Percentiles rank a stretch among this genome's conserved stretches.
phyloP scores from a whole-genome alignment of 2,329 filamentous ascomycete species.

The Colletotrichum simmondsii region DNA sequence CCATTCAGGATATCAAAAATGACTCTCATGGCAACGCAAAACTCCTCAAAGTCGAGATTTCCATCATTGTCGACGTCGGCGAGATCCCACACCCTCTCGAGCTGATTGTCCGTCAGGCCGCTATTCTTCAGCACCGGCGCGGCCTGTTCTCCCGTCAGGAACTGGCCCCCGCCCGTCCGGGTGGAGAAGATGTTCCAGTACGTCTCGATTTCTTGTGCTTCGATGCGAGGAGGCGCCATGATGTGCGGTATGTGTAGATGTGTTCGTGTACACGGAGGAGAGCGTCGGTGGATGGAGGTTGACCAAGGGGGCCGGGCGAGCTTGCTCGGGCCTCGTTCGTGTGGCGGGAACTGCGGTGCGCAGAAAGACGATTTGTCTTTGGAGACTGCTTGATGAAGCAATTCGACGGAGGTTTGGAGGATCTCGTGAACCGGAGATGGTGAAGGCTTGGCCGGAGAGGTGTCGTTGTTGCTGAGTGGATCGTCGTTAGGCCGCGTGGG shows the following conservation, averaged over 20 bases:
- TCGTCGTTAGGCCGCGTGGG: slow-evolving; percentile 23
- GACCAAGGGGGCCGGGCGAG: neutral
- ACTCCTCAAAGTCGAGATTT: slow-evolving; percentile 98
- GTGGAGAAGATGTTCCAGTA: slow-evolving; percentile 74
- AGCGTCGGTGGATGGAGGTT: slow-evolving; percentile 1
- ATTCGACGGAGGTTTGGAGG: neutral
- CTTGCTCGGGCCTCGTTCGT: neutral
- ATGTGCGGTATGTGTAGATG: slow-evolving; percentile 38
- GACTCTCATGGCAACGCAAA: slow-evolving; percentile 97
- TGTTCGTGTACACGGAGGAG: neutral
- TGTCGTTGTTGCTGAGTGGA: slow-evolving; percentile 22
- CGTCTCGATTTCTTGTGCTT: slow-evolving; percentile 71
- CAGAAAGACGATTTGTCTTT: neutral
- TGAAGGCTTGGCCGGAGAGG: neutral
- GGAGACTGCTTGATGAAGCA: neutral
- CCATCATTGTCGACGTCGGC: slow-evolving; percentile 98
- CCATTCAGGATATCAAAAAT: slow-evolving; percentile 98
- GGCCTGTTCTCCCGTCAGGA: slow-evolving; percentile 69
- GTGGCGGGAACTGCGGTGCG: neutral
- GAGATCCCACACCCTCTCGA: slow-evolving; percentile 98
- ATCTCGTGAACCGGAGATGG: neutral
- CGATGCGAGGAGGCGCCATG: slow-evolving; percentile 72
- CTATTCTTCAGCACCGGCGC: slow-evolving; percentile 73
- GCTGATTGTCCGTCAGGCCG: slow-evolving; percentile 75
- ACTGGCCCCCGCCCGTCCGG: slow-evolving; percentile 69